Evolutionary conservation across 2,329 filamentous ascomycete genomes (phyloP), one percentile per base, ranked within the genome.

Genomic region (Aspergillus eucalypticola): DNA sequence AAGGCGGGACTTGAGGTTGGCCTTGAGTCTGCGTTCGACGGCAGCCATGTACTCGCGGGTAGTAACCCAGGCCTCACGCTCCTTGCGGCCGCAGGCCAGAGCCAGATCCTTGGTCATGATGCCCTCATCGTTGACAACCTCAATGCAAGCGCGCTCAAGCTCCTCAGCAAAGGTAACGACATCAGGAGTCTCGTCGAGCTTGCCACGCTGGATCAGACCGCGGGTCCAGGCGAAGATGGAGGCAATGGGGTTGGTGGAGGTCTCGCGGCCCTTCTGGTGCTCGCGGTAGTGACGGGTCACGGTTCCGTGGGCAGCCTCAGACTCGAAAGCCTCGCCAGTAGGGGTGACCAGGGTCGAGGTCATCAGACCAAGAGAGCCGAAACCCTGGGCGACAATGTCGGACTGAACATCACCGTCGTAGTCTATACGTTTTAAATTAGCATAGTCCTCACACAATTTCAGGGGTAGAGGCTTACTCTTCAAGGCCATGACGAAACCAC

Each of bases 71-170:
- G 91, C 89, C 70, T 86, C 86, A 67, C 91, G 86, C 63, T 86
- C 89, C 71, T 89, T 92, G 84, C 93, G 93, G 72, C 95, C 95
- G 76, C 91, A 95, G 52, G 93, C 90, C 61, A 98, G 86, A n/a
- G 95, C 95, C 70, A 99, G 81, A 79, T 99, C 95, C 88, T 99
- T 99, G 78, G 95, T 99, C 95, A 98, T 99, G 82, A 98, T 90
- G 64, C 91, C 91, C 75, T 98, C 94, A 60, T 90, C 79, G 76
- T 98, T 91, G 68, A 99, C 95, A 25, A 94, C 94, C 78, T 98
- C 92, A 61, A 97, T 84, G 78, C 95, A 97, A 39, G 95, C 95
- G 78, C 90, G 85, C 85, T 99, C 95, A 58, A 99, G 86, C 73
- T 85, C 86, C 83, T 98, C 91, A 60, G 94, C 95, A 73, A 96